Base-by-base conservation (phyloP, 1,284 basidiomycete species). In the Austroboletus novae-zelandiae region DNA sequence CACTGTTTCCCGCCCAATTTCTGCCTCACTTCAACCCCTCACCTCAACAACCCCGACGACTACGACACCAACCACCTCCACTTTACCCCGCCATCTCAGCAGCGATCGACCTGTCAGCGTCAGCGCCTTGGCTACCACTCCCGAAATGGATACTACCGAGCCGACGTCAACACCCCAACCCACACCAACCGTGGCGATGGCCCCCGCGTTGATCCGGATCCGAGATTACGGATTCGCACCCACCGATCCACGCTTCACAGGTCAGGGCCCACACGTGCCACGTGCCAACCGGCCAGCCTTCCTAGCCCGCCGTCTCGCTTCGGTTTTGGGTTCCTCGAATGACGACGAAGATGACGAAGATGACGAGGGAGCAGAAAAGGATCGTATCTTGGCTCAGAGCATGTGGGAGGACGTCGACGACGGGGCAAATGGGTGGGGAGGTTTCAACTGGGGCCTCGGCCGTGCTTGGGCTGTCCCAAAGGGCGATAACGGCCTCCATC, bases 191-290 rank as follows among this genome's bases (percentile, higher is more conserved):
- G 10, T 31, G 18, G 8, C 47, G 11, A 14, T 20, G 31, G 15
- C 58, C 47, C 34, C 57, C 43, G 47, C 55, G 10, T 57, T 71
- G 27, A 75, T 85, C 62, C 77, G 75, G 56, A 78, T 88, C 42
- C 78, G 82, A 17, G 86, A 88, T 62, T 88, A 78, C 60, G 86
- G 75, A 7, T 88, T 76, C 61, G 60, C 74, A 1, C 43, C 65
- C 0, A 48, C 65, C 1, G 85, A 88, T 65, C 74, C 72, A 40
- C 76, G 84, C 9, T 79, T 83, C 61, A 58, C 60, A 4, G 83
- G 83, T 2, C 66, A 69, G 6, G 84, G 84, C 4, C 63, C 74
- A 1, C 70, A 80, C 48, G 79, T 76, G 6, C 84, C 84, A 2
- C 71, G 73, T 3, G 58, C 74, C 13, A 84, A 81, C 53, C 70